A percentile compares a stretch with the other conserved stretches of the same genome.
Conservation (phyloP, 2,329 filamentous ascomycete species). For the Cryphonectria carpinicola region DNA sequence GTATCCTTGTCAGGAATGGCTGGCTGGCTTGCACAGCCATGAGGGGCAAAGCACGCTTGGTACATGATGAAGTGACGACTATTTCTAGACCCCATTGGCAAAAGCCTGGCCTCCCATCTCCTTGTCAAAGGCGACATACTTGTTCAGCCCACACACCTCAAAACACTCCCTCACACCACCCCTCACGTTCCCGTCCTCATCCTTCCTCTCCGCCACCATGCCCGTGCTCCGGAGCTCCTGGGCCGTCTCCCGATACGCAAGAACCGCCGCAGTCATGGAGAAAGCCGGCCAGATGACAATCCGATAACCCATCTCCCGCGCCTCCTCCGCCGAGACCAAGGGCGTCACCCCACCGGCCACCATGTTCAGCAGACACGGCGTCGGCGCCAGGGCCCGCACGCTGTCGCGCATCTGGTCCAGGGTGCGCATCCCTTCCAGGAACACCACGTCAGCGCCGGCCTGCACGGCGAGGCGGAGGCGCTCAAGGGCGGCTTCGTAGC, state of each 20-base stretch:
- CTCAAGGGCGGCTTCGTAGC: constrained; percentile 59
- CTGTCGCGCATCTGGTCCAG: constrained; percentile 46
- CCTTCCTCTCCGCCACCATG: constrained; percentile 36
- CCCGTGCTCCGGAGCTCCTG: constrained; percentile 39
- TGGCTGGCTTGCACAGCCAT: background rate
- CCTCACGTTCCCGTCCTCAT: constrained; percentile 33
- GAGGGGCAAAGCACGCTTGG: background rate
- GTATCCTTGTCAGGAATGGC: background rate
- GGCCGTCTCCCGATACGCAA: constrained; percentile 38
- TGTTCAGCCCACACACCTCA: constrained; percentile 37
- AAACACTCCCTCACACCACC: constrained; percentile 38
- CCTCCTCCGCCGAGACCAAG: constrained; percentile 35
- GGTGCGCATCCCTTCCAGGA: constrained; percentile 61
- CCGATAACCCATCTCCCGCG: constrained; percentile 36
- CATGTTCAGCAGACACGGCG: constrained; percentile 40
- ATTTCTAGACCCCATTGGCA: constrained; percentile 33
- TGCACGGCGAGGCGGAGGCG: constrained; percentile 55
- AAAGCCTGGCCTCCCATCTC: constrained; percentile 37
- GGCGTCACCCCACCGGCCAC: constrained; percentile 40
- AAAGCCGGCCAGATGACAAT: constrained; percentile 41
- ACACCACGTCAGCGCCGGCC: constrained; percentile 62
- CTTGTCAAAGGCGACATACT: constrained; percentile 37
- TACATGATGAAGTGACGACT: too few relatives aligned
- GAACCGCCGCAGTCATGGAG: constrained; percentile 38
- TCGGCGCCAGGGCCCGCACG: constrained; percentile 32